Evolutionary conservation across 139 green algal genomes (phyloP).

Genomic region (Volvox reticuliferus): DNA sequence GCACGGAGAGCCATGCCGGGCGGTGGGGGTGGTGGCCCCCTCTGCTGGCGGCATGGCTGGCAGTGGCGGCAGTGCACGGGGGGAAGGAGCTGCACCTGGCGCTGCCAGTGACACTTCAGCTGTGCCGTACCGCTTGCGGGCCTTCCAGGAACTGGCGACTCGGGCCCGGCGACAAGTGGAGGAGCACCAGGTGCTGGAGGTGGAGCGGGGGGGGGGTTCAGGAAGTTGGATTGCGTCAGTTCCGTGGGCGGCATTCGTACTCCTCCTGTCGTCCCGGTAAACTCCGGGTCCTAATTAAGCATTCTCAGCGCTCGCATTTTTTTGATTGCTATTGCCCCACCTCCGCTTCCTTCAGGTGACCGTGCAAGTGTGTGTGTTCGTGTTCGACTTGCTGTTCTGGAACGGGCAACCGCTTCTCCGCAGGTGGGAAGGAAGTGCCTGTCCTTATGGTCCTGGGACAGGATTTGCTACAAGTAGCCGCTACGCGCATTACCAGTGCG

Average conservation of each 20-base stretch:
- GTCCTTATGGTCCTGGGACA: not conserved
- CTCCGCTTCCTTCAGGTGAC: slow-evolving; percentile 5
- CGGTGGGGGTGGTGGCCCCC: not conserved
- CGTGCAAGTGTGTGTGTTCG: slow-evolving; percentile 87
- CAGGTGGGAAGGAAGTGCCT: not conserved
- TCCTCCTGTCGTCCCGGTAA: too few species aligned
- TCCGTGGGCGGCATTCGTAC: not conserved
- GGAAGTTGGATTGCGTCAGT: not conserved
- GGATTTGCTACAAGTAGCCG: not conserved
- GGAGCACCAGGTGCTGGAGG: slow-evolving; percentile 62
- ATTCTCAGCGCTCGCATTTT: too few species aligned
- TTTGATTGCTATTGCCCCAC: too few species aligned
- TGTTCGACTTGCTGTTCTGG: slow-evolving; percentile 89
- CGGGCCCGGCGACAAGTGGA: slow-evolving; percentile 63
- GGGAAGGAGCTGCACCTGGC: not conserved
- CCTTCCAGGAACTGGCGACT: slow-evolving; percentile 92
- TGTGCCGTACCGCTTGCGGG: slow-evolving; percentile 59
- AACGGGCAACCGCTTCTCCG: slow-evolving; percentile 74
- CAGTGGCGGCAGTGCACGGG: slow-evolving; percentile 15
- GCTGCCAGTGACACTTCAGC: not conserved
- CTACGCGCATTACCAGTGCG: not conserved
- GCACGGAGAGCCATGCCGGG: not conserved
- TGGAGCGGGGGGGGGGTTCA: too few species aligned
- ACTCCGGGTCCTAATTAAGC: too few species aligned
- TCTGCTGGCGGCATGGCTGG: not conserved